These are phyloP conservation scores for Datura wrightii DNA, from an alignment of 257 asterid genomes.

Conservation along the genomic window DNA sequence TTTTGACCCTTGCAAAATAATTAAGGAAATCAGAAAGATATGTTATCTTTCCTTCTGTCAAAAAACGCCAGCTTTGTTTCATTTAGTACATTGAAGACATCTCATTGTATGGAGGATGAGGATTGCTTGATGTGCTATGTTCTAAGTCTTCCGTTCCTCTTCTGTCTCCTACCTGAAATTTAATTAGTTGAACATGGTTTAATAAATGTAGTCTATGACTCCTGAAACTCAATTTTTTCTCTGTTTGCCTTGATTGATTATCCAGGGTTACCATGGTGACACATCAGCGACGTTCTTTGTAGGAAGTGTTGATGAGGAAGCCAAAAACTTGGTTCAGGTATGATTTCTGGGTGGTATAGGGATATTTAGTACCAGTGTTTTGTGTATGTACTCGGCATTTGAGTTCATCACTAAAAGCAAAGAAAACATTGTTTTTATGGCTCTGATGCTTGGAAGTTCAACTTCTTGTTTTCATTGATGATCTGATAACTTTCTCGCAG, in stretches of 20 bases:
- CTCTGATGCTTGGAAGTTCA: conserved; percentile 18
- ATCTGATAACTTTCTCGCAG: not conserved
- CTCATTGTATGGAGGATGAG: not conserved
- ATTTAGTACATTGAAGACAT: not conserved
- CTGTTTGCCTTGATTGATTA: conserved; percentile 34
- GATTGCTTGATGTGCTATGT: not conserved
- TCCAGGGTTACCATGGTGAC: conserved; percentile 98
- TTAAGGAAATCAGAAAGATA: not conserved
- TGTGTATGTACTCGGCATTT: not conserved
- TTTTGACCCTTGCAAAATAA: not conserved
- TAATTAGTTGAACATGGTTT: not conserved
- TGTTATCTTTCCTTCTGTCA: not conserved
- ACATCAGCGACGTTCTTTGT: conserved; percentile 91
- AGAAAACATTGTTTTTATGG: conserved; percentile 22
- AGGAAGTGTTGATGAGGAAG: conserved; percentile 83
- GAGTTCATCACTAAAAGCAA: not conserved
- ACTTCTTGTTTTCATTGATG: conserved; percentile 1
- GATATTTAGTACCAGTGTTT: not conserved
- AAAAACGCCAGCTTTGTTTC: not conserved
- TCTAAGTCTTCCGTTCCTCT: conserved; percentile 5
- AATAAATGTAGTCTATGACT: conserved; percentile 17
- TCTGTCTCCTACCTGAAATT: not conserved
- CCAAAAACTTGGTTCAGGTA: conserved; percentile 88
- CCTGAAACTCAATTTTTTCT: conserved; percentile 27
- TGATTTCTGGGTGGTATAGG: conserved; percentile 40